Base-by-base conservation (phyloP, 2,329 filamentous ascomycete species). In the Chrysosporium queenslandicum region DNA sequence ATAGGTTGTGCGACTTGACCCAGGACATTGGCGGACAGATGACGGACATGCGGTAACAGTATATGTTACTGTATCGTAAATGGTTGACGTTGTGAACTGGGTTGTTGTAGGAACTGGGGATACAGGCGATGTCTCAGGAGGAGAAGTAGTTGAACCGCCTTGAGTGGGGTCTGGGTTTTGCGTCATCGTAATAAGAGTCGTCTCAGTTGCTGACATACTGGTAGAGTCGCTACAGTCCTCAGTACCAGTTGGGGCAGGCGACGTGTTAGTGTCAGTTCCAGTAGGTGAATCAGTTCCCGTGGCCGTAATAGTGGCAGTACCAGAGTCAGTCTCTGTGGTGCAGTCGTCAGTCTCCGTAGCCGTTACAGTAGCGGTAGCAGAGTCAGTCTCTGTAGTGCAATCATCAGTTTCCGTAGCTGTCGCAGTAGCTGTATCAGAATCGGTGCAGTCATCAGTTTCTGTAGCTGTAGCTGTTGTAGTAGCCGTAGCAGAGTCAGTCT, bases 41-140 rank as follows among this genome's bases (percentile, higher is more conserved):
- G 42, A 46, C 8, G 42, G 42, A 16, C 42, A 46, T 30, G 42
- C 42, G 5, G 42, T 46, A 8, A 46, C 42, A 4, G 42, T 46
- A 16, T 29, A 18, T 2, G 12, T 18, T 6, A 25, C 25, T 32
- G 42, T 46, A 12, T 18, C 23, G 16, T 46, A 46, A 14, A 46
- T 20, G 5, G 25, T 32, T 18, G 23, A 32, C 23, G 42, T 46
- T 23, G 42, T 46, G 8, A 14, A 46, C 16, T 12, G 16, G 12
- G 42, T 32, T 4, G 42, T 20, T 16, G 42, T 46, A 4, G 42
- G 42, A 14, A 6, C 25, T n/a, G 41, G 41, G 20, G 41, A 3
- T 27, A 12, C 6, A 5, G 42, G n/a, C 23, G 20, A 2, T 45
- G 20, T 27, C 16, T 45, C 41, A 12, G 7, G 8, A 5, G 41